phyloP scores from a whole-genome alignment of 306 rosid genomes.

The Medicago lupulina region DNA sequence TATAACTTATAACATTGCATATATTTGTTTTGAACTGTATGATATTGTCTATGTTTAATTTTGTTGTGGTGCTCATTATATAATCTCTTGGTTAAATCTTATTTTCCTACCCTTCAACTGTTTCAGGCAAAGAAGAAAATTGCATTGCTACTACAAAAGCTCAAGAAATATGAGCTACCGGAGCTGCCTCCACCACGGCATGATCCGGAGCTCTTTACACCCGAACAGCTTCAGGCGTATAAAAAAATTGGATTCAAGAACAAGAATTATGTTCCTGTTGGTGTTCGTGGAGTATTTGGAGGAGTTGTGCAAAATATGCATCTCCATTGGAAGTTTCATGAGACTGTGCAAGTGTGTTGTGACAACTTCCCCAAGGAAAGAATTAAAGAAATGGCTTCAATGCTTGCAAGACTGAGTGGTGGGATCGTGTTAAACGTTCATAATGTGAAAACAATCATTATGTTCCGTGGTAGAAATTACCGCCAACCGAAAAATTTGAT shows the following conservation, averaged over 20 bases:
- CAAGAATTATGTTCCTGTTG: constrained; percentile 94
- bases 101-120: constrained; percentile 25
- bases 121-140: constrained; percentile 96
- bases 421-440: constrained; percentile 88
- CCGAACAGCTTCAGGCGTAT: constrained; percentile 89
- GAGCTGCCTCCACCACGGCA: constrained; percentile 89
- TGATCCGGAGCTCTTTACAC: constrained; percentile 89
- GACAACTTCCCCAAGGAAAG: constrained; percentile 97
- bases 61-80: constrained; percentile 12
- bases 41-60: constrained; percentile 4
- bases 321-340: constrained; percentile 98
- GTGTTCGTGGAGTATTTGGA: constrained; percentile 99
- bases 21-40: constrained; percentile 14
- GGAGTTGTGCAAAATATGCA: constrained; percentile 99
- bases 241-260: constrained; percentile 92
- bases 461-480: constrained; percentile 97
- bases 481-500: constrained; percentile 96
- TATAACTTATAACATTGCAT: constrained; percentile 14
- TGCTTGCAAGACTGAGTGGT: constrained; percentile 97
- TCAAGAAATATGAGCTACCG: constrained; percentile 93
- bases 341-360: constrained; percentile 98
- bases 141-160: constrained; percentile 88
- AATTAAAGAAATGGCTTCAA: constrained; percentile 95
- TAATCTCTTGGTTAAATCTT: constrained; percentile 38
- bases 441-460: constrained; percentile 89